Percentiles rank a stretch among this genome's conserved stretches.
phyloP scores from a whole-genome alignment of 73 alveolate species.

The Stentor roeselii region DNA sequence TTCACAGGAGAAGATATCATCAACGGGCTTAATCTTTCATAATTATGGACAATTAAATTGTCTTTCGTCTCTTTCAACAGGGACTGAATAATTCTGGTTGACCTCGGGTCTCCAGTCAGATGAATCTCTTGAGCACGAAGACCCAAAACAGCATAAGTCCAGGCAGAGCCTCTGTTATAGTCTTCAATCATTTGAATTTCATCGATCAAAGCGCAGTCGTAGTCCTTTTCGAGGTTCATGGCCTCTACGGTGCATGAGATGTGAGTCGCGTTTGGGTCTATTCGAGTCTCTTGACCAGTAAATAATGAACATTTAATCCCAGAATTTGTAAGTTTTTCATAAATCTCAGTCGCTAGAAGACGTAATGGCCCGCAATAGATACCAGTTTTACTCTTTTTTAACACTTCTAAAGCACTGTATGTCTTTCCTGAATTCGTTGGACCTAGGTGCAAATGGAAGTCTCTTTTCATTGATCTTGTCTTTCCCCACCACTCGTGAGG shows the following conservation, averaged over 20 bases:
- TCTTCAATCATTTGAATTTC: conserved; percentile 70
- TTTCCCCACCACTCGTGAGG: conserved; percentile 73
- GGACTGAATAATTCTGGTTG: conserved; percentile 36
- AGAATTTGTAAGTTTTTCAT: conserved; percentile 40
- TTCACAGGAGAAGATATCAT: conserved; percentile 39
- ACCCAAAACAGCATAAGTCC: conserved; percentile 72
- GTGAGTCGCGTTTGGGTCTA: conserved; percentile 42
- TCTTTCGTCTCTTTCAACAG: conserved; percentile 47
- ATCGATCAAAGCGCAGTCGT: conserved; percentile 79
- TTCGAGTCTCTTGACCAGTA: conserved; percentile 62
- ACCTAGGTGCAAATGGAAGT: conserved; percentile 59
- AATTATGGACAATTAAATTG: conserved; percentile 27
- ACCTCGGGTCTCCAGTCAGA: conserved; percentile 73
- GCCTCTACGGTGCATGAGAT: conserved; percentile 70
- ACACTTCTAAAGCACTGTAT: conserved; percentile 50
- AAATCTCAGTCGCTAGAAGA: conserved; percentile 69
- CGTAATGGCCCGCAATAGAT: conserved; percentile 73
- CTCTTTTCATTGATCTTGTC: conserved; percentile 56
- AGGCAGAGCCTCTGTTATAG: conserved; percentile 61
- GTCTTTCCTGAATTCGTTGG: conserved; percentile 81
- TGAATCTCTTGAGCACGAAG: conserved; percentile 62
- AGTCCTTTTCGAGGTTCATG: conserved; percentile 37
- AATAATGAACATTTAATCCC: conserved; percentile 58
- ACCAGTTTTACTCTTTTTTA: conserved; percentile 58
- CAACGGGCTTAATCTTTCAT: conserved; percentile 57